These are phyloP conservation scores for Elsinoe necatrix DNA, from an alignment of 2,329 filamentous ascomycete species.

Conservation along the genomic window DNA sequence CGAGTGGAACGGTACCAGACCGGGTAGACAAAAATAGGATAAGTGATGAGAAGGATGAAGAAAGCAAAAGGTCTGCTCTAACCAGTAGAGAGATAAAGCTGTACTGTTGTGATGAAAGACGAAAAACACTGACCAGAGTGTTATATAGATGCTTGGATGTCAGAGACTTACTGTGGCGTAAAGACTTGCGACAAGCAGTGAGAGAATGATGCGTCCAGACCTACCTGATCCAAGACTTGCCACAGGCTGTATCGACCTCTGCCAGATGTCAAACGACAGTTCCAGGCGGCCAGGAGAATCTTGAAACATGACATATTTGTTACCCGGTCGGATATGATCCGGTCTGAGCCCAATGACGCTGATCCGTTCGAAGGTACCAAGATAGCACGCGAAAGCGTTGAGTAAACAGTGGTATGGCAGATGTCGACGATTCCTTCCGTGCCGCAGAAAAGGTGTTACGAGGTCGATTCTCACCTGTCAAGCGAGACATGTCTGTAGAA, in stretches of 20 bases:
- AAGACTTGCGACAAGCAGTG: background rate
- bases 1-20: slow-evolving; percentile 1
- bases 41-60: background rate
- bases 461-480: background rate
- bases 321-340: background rate
- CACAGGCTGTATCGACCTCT: background rate
- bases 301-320: slow-evolving; percentile 1
- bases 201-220: background rate
- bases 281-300: background rate
- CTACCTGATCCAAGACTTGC: background rate
- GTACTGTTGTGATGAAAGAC: background rate
- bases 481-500: slow-evolving; percentile 12
- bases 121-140: background rate
- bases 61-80: slow-evolving; percentile 1
- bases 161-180: background rate
- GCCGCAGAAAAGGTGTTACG: slow-evolving; percentile 5
- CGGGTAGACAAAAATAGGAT: background rate
- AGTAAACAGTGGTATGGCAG: slow-evolving; percentile 5
- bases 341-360: background rate
- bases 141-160: background rate
- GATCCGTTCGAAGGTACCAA: background rate
- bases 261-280: background rate
- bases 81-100: slow-evolving; percentile 7
- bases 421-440: slow-evolving; percentile 11
- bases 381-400: slow-evolving; percentile 3